Conservation (phyloP, 2,329 filamentous ascomycete species). For the Beauveria rudraprayagi region DNA sequence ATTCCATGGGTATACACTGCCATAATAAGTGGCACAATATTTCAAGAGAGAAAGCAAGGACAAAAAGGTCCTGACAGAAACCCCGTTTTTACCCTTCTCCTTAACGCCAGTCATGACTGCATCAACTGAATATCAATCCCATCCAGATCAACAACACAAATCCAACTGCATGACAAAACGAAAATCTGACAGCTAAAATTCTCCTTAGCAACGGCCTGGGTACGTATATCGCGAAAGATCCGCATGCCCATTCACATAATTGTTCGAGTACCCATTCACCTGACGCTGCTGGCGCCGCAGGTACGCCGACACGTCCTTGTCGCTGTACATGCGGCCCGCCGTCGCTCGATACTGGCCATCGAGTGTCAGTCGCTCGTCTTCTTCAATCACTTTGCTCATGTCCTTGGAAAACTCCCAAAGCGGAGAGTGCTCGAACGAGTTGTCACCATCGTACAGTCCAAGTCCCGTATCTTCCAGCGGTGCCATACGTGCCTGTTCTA, state of each 20-base stretch:
- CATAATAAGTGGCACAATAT: background rate
- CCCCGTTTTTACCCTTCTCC: background rate
- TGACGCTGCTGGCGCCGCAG: conserved; percentile 5
- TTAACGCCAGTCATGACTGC: background rate
- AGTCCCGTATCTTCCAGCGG: background rate
- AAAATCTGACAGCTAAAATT: background rate
- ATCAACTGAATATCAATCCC: background rate
- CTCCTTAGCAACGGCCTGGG: background rate
- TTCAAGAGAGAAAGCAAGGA: background rate
- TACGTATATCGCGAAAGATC: background rate
- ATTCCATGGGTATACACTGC: background rate
- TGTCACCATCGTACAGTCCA: conserved; percentile 7
- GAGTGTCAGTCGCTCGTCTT: background rate
- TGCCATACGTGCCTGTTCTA: conserved; percentile 6
- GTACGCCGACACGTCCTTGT: conserved; percentile 7
- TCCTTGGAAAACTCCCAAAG: background rate
- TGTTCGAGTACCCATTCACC: conserved; percentile 3
- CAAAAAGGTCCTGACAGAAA: background rate
- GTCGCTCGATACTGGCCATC: background rate
- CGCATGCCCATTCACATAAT: conserved; percentile 1
- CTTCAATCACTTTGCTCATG: background rate
- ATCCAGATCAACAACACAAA: background rate
- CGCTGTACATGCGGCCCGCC: background rate
- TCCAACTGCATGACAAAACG: background rate
- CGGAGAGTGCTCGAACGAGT: conserved; percentile 5